These are phyloP conservation scores for Leccinum subgranulosum DNA, from an alignment of 768 basidiomycete species.

Conservation along the genomic window DNA sequence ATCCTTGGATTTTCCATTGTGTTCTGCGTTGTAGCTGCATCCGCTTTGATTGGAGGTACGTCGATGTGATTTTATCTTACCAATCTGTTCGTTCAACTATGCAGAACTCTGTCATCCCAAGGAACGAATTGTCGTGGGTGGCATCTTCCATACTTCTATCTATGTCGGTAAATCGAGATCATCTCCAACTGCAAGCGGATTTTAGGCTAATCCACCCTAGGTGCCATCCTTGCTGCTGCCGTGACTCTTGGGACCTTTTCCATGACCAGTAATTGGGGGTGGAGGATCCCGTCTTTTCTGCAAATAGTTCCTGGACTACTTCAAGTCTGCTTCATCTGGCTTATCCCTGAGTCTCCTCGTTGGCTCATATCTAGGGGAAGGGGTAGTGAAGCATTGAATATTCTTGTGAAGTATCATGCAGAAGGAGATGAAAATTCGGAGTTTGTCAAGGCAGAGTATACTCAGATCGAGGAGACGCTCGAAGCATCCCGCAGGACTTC, in stretches of 20 bases:
- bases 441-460: not conserved
- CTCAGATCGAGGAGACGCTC: not conserved
- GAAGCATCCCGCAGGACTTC: not conserved
- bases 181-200: not conserved
- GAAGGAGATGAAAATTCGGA: not conserved
- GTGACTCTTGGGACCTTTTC: not conserved
- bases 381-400: not conserved
- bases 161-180: not conserved
- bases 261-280: not conserved
- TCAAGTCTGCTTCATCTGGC: not conserved
- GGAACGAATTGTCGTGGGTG: not conserved
- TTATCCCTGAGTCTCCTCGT: not conserved
- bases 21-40: not conserved
- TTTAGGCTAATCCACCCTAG: not conserved
- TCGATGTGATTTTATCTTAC: not conserved
- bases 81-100: not conserved
- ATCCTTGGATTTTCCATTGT: not conserved
- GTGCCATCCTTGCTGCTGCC: not conserved
- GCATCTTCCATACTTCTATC: not conserved
- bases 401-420: too few relatives aligned
- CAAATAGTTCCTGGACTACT: not conserved
- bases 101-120: not conserved
- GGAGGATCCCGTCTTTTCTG: not conserved
- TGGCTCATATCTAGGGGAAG: not conserved
- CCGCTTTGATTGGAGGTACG: not conserved